A percentile compares a stretch with the other conserved stretches of the same genome.
Evolutionary conservation across 2,329 filamentous ascomycete species (phyloP).

Genomic region (Amylocarpus encephaloides): DNA sequence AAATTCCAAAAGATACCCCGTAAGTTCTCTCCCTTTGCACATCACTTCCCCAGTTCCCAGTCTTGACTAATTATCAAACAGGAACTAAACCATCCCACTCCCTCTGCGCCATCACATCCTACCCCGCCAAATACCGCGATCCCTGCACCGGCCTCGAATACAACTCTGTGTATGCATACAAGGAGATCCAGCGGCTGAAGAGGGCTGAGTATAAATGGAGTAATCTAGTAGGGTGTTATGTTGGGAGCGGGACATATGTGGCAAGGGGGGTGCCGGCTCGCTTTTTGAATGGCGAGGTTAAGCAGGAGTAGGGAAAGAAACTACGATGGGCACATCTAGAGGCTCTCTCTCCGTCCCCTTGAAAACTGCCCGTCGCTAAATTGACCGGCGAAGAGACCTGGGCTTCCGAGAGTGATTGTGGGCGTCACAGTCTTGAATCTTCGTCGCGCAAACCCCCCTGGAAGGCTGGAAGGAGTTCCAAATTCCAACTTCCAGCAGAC

Average conservation of each 20-base stretch:
- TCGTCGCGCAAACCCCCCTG: too few relatives aligned
- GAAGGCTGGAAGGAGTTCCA: too few relatives aligned
- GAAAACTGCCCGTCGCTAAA: too few relatives aligned
- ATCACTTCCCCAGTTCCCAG: background rate
- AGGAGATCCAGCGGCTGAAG: constrained; percentile 69
- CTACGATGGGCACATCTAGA: too few relatives aligned
- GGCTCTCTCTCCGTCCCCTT: too few relatives aligned
- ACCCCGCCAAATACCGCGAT: constrained; percentile 76
- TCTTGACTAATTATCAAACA: constrained; percentile 19
- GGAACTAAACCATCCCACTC: constrained; percentile 28
- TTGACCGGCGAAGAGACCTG: too few relatives aligned
- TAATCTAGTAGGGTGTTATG: constrained; percentile 72
- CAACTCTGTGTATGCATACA: constrained; percentile 71
- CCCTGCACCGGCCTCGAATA: constrained; percentile 79
- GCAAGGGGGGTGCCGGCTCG: constrained; percentile 74
- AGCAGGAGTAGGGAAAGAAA: too few relatives aligned
- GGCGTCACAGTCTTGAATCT: too few relatives aligned
- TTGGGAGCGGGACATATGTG: constrained; percentile 59
- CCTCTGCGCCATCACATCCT: constrained; percentile 76
- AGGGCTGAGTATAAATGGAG: constrained; percentile 79
- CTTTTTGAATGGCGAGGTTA: constrained; percentile 42
- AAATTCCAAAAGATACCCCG: constrained; percentile 41
- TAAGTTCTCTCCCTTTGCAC: constrained; percentile 30
- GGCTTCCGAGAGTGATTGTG: too few relatives aligned
- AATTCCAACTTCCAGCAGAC: too few relatives aligned